Percentiles rank a stretch among this genome's conserved stretches.
Evolutionary conservation across 108 stramenopile genomes (phyloP).

Genomic region (Skeletonema grethae): DNA sequence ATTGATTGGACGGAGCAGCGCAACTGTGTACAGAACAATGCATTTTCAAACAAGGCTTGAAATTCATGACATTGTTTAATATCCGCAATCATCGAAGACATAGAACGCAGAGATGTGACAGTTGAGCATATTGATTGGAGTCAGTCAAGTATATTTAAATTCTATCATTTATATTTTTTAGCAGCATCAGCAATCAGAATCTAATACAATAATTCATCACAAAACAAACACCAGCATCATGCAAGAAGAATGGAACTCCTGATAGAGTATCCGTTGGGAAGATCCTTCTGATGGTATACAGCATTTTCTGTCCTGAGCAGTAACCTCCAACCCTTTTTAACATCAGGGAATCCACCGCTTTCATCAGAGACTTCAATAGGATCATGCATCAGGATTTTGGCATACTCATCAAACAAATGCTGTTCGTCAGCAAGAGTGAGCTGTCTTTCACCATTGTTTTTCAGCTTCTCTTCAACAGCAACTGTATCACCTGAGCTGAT

Average conservation of each 20-base stretch:
- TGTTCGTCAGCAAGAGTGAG: background rate
- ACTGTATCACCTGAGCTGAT: background rate
- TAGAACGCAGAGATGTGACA: too few relatives aligned
- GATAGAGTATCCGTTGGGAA: background rate
- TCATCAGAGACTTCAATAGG: slow-evolving; percentile 18
- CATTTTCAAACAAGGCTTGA: background rate
- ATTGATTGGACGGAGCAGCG: background rate
- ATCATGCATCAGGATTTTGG: slow-evolving; percentile 18
- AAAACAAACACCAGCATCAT: background rate
- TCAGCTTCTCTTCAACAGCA: slow-evolving; percentile 15
- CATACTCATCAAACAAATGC: slow-evolving; percentile 25
- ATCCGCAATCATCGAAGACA: too few relatives aligned
- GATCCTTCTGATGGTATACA: slow-evolving; percentile 1
- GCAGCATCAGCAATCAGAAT: too few relatives aligned
- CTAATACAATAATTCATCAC: background rate
- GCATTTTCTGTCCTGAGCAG: background rate
- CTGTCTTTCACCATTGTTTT: background rate
- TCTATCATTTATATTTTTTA: background rate
- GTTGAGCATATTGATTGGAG: too few relatives aligned
- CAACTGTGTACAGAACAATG: background rate
- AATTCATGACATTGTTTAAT: too few relatives aligned
- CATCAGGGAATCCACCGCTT: background rate
- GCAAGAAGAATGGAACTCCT: background rate
- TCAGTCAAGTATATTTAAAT: background rate
- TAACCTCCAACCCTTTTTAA: slow-evolving; percentile 1